These are phyloP conservation scores for Komagataella kurtzmanii DNA, from an alignment of 805 yeast genomes.

Conservation along the genomic window DNA sequence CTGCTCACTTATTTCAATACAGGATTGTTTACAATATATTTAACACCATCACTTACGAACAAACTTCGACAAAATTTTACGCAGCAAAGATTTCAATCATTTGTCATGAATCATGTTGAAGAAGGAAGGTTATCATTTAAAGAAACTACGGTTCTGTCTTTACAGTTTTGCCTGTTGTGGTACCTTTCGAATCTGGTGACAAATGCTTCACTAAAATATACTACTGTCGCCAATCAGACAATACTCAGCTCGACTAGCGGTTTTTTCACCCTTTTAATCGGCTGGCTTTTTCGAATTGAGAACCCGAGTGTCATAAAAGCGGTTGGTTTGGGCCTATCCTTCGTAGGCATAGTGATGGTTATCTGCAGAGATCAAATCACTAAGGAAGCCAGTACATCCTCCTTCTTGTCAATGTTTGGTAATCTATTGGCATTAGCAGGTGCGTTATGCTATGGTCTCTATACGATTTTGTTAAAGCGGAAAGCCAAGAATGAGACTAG, in stretches of 20 bases:
- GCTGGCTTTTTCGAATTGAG: slow-evolving; percentile 63
- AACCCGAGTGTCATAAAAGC: slow-evolving; percentile 50
- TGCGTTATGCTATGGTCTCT: slow-evolving; percentile 84
- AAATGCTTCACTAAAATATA: slow-evolving; percentile 76
- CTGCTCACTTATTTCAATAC: slow-evolving; percentile 88
- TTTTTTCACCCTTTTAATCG: slow-evolving; percentile 80
- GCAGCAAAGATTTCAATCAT: neutral
- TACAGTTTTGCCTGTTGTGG: slow-evolving; percentile 83
- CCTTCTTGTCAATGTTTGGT: slow-evolving; percentile 34
- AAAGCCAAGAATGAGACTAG: slow-evolving; percentile 61
- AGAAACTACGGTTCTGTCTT: slow-evolving; percentile 64
- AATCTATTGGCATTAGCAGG: slow-evolving; percentile 71
- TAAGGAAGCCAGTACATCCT: neutral
- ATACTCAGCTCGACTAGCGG: slow-evolving; percentile 86
- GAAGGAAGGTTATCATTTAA: slow-evolving; percentile 20
- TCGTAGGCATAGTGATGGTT: slow-evolving; percentile 69
- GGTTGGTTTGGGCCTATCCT: slow-evolving; percentile 55
- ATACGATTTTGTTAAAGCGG: slow-evolving; percentile 72
- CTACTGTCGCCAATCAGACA: slow-evolving; percentile 91
- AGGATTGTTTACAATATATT: slow-evolving; percentile 66
- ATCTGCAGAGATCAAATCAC: slow-evolving; percentile 32
- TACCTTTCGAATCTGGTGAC: slow-evolving; percentile 80
- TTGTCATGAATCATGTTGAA: neutral
- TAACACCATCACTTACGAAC: slow-evolving; percentile 33
- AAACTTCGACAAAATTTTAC: neutral